Percentiles rank a stretch among this genome's conserved stretches.
phyloP scores from a whole-genome alignment of 192 early-diverging fungal genomes.

The Dissophora ornata region DNA sequence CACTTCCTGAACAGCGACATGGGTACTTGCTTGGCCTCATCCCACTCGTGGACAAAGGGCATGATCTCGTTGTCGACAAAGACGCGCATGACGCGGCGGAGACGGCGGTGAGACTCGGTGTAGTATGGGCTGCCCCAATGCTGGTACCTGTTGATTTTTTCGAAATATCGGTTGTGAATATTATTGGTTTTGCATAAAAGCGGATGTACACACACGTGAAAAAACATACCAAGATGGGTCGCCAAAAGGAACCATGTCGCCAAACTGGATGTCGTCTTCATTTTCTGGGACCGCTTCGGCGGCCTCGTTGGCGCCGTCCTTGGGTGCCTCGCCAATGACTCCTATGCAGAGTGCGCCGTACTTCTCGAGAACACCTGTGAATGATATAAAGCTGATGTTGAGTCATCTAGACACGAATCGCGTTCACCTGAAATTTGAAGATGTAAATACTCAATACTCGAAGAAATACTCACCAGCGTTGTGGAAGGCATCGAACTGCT shows the following conservation, averaged over 20 bases:
- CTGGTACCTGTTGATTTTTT: slow-evolving; percentile 56
- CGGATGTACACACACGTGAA: too few species aligned
- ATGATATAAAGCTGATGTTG: too few species aligned
- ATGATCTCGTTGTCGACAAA: slow-evolving; percentile 87
- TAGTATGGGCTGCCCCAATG: slow-evolving; percentile 80
- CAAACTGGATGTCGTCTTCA: slow-evolving; percentile 70
- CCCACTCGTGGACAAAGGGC: slow-evolving; percentile 83
- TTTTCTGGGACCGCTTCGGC: slow-evolving; percentile 33
- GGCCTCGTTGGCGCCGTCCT: slow-evolving; percentile 12
- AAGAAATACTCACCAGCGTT: slow-evolving; percentile 52
- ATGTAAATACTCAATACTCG: too few species aligned
- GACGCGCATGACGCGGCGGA: slow-evolving; percentile 70
- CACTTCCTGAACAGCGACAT: slow-evolving; percentile 77
- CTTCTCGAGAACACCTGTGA: slow-evolving; percentile 67
- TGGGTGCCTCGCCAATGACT: slow-evolving; percentile 62
- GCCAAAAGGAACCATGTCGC: slow-evolving; percentile 80
- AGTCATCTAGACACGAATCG: too few species aligned
- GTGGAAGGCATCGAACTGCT: slow-evolving; percentile 91
- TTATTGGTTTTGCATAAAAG: too few species aligned
- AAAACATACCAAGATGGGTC: slow-evolving; percentile 76
- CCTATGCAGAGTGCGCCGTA: slow-evolving; percentile 74
- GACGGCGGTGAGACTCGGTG: slow-evolving; percentile 75
- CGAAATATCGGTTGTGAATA: too few species aligned
- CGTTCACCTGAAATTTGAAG: too few species aligned
- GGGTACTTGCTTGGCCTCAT: slow-evolving; percentile 84